Base-by-base conservation (phyloP, 2,329 filamentous ascomycete species). In the Zymoseptoria ardabiliae region DNA sequence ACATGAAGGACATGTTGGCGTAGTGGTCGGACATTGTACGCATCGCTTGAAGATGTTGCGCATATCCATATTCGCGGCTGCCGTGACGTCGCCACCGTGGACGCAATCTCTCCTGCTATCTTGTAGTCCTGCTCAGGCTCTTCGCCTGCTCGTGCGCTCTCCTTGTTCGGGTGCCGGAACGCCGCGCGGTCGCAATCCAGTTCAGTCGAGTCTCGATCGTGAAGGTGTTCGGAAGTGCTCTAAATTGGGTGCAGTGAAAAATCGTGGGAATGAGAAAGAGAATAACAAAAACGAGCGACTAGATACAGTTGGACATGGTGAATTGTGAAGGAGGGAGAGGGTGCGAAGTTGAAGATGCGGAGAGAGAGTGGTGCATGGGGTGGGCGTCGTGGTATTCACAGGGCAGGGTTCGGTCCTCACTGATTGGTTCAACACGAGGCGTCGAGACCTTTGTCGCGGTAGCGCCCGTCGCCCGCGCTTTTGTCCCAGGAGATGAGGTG, bases 1-100 rank as follows among this genome's bases (percentile, higher is more conserved):
- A 70, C 86, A 89, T n/a, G 72, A 61, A n/a, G 84, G 84, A 71
- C 86, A 89, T 21, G 78, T 74, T 3, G 85, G 85, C 7, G 77
- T 74, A 45, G 70, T 68, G 8, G 74, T 65, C 9, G 79, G 77
- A 71, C 86, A 89, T 66, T 78, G 69, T 54, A 85, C 76, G 71
- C 86, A 89, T 67, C 83, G 79, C 67, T 80, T 79, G 71, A 85
- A 83, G 56, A 85, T 66, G 20, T 63, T 69, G 19, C 68, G 66
- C 55, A 73, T 62, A 35, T 69, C 67, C 57, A 66, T 65, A 25
- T 63, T 53, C 22, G 22, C 28, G 51, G 51, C 21, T 19, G 22
- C 22, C 51, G 19, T 53, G 65, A 28, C 17, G 22, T 13, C 22
- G 22, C n/a, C 22, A 22, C 20, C 22, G 51, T 55, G 52, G n/a